Conservation (phyloP, 2,329 filamentous ascomycete species). For the Macroventuria anomochaeta region DNA sequence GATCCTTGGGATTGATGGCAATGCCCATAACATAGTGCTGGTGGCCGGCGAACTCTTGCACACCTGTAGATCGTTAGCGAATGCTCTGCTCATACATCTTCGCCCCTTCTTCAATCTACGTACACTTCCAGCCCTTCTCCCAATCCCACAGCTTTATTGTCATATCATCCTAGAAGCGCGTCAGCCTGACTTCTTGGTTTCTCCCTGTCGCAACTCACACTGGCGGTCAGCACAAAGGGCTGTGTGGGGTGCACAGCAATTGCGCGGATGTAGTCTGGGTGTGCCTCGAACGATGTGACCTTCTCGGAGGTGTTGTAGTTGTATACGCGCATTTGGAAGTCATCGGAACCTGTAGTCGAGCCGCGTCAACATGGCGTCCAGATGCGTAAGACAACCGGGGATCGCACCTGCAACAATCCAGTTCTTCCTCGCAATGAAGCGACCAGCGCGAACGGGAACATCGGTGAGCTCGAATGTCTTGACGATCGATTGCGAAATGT, state of each 20-base stretch:
- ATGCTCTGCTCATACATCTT: neutral
- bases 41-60: slow-evolving; percentile 95
- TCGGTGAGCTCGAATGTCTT: slow-evolving; percentile 99
- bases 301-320: slow-evolving; percentile 99
- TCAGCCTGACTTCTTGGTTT: slow-evolving; percentile 26
- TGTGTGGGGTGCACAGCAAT: slow-evolving; percentile 95
- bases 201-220: slow-evolving; percentile 48
- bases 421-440: slow-evolving; percentile 97
- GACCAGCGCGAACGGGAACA: slow-evolving; percentile 94
- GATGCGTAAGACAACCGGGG: neutral
- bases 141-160: slow-evolving; percentile 96
- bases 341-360: slow-evolving; percentile 67
- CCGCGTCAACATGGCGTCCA: slow-evolving; percentile 26
- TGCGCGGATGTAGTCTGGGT: slow-evolving; percentile 97
- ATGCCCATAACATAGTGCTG: slow-evolving; percentile 97
- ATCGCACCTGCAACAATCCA: slow-evolving; percentile 87
- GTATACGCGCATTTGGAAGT: slow-evolving; percentile 83
- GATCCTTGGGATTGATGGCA: slow-evolving; percentile 88
- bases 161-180: slow-evolving; percentile 45
- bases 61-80: slow-evolving; percentile 49
- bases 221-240: slow-evolving; percentile 94
- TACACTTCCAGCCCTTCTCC: slow-evolving; percentile 97
- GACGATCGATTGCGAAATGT: slow-evolving; percentile 78
- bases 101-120: slow-evolving; percentile 4
- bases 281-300: slow-evolving; percentile 95